Percentiles rank a stretch among this genome's conserved stretches.
phyloP scores from a whole-genome alignment of 192 early-diverging fungal species.

The Umbelopsis vinacea region DNA sequence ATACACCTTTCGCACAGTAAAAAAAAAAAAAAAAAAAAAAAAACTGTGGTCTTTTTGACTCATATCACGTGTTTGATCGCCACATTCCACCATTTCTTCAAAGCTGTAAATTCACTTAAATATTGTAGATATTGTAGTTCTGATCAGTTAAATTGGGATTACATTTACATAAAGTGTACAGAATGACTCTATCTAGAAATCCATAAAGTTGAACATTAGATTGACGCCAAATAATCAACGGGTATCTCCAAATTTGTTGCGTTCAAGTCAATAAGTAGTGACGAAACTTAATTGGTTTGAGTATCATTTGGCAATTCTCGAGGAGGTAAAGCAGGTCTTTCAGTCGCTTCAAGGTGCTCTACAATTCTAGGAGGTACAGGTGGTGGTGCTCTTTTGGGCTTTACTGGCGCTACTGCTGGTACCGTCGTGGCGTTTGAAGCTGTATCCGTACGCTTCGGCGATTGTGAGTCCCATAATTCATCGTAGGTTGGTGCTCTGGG shows the following conservation, averaged over 20 bases:
- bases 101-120: no score
- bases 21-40: conserved; percentile 8
- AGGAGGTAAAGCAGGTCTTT: conserved; percentile 4
- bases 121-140: no score
- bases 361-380: neutral
- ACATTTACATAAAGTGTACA: no score
- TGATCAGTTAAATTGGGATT: no score
- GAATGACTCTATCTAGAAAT: no score
- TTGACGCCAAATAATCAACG: neutral
- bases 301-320: neutral
- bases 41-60: neutral
- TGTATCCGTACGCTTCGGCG: neutral
- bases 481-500: neutral
- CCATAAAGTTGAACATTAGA: no score
- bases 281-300: neutral
- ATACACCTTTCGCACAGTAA: neutral
- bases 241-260: neutral
- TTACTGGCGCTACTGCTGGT: neutral
- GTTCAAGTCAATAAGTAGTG: neutral
- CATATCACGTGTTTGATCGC: neutral
- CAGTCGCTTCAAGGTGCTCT: neutral
- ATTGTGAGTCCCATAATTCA: neutral
- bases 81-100: neutral
- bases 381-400: neutral
- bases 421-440: neutral